These are phyloP conservation scores for Ulmus americana DNA, from an alignment of 331 rosid species.

Conservation along the genomic window DNA sequence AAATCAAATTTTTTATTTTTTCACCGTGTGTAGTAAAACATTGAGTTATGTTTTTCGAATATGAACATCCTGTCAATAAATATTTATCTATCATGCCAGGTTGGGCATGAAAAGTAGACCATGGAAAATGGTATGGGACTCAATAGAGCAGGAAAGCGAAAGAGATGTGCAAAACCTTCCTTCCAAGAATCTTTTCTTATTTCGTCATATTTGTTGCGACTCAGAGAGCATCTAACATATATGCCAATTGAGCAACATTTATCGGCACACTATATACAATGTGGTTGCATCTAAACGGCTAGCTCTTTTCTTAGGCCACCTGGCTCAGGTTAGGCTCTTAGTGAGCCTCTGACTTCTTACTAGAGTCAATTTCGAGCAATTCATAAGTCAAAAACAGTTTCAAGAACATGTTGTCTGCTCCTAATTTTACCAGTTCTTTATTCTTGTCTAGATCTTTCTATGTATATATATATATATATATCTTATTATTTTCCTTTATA, in stretches of 20 bases:
- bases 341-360: too few species aligned
- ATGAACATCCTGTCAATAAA: background rate
- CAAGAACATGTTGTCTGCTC: too few species aligned
- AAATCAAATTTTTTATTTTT: background rate
- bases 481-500: too few species aligned
- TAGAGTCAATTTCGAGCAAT: too few species aligned
- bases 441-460: too few species aligned
- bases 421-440: too few species aligned
- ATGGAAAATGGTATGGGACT: conserved; percentile 39
- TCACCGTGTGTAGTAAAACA: background rate
- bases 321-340: too few species aligned
- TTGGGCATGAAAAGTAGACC: conserved; percentile 49
- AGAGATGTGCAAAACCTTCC: background rate
- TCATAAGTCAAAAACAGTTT: too few species aligned
- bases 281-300: background rate
- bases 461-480: too few species aligned
- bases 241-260: conserved; percentile 4
- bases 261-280: conserved; percentile 2
- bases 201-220: background rate
- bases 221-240: background rate
- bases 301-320: too few species aligned
- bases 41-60: background rate
- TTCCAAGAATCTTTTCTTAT: conserved; percentile 8
- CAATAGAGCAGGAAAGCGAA: conserved; percentile 25
- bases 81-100: conserved; percentile 17